Evolutionary conservation across 2,329 filamentous ascomycete genomes (phyloP), one percentile per base, ranked within the genome.

Genomic region (Sclerotinia trifoliorum): DNA sequence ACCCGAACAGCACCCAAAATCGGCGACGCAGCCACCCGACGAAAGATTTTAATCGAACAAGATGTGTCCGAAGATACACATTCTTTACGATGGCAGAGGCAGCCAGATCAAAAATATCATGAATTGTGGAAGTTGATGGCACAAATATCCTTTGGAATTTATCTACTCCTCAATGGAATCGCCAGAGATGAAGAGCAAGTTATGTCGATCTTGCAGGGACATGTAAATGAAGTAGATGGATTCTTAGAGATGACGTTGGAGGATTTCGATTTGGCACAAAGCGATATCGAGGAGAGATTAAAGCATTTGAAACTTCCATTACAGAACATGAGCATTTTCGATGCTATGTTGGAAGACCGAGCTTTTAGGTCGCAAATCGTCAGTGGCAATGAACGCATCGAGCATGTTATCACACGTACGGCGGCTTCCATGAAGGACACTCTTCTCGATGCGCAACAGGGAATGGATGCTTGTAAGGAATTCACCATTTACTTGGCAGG

Each of bases 171-270:
- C 67, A 89, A 94, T 75, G 88, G 89, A 70, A 87, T 96, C 78
- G 94, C 95, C 65, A 96, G 94, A 79, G 96, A 92, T 73, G 91
- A 96, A 73, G 84, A 88, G 46, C 92, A 96, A 77, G 94, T 97
- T 17, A 89, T 97, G 71, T 88, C 85, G 72, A 98, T 98, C 65
- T 83, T 98, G 67, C 93, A 97, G 76, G 88, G 87, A 19, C 94
- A 98, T 78, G 95, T 98, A 70, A 92, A 97, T 76, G 94, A 98
- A 78, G 87, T 98, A 42, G 95, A 98, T 79, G 89, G 90, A 74
- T 97, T 97, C 75, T 82, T 98, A 46, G 92, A 96, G 78, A 88
- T 91, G 24, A 91, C 92, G 0, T 87, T 92, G 55, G 93, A 96
- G 74, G 94, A 97, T 77, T 88, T 97, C 64, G 86, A 90, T 57